A percentile compares a stretch with the other conserved stretches of the same genome.
Conservation (phyloP, 2,329 filamentous ascomycete species). For the Aspergillus nomiae region DNA sequence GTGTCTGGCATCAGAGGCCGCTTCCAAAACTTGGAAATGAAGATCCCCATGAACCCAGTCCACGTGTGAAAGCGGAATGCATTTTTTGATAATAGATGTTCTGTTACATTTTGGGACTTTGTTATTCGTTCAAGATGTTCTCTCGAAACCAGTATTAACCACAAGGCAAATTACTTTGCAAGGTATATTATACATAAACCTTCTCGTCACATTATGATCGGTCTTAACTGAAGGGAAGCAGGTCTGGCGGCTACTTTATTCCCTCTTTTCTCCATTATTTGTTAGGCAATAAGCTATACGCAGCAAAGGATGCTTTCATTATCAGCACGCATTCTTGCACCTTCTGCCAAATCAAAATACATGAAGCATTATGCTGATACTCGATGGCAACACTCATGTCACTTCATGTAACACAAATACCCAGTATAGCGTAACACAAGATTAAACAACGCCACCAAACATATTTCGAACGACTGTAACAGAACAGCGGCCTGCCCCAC, state of each 20-base stretch:
- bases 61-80: neutral
- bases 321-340: neutral
- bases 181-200: neutral
- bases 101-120: neutral
- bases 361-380: constrained; percentile 2
- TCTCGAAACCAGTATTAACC: no score
- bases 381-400: neutral
- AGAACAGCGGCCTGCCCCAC: constrained; percentile 14
- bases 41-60: neutral
- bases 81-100: neutral
- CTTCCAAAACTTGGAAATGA: neutral
- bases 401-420: constrained; percentile 6
- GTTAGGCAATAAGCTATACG: neutral
- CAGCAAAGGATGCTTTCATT: neutral
- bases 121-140: neutral
- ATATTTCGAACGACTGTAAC: constrained; percentile 11
- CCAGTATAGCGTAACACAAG: constrained; percentile 11
- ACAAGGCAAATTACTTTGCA: neutral
- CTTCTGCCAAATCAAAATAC: neutral
- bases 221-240: neutral
- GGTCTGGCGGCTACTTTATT: neutral
- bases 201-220: neutral
- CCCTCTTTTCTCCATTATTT: neutral
- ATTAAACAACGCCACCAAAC: constrained; percentile 21
- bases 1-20: neutral